A percentile compares a stretch with the other conserved stretches of the same genome.
Conservation (phyloP, 139 green algal species). For the Haematococcus lacustris region DNA sequence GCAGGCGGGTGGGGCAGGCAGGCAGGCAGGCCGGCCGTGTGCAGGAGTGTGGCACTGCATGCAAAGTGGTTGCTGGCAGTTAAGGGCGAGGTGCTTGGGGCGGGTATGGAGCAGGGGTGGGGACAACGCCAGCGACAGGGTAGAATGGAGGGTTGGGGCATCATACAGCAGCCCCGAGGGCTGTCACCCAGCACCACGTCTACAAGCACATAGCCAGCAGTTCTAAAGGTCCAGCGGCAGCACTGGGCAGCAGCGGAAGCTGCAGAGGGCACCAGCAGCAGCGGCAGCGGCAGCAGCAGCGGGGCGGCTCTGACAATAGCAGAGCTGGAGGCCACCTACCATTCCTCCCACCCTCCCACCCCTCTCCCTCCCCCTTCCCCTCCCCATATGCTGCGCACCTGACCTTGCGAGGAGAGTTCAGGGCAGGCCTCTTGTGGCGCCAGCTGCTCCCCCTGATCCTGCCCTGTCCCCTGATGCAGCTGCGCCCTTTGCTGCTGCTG, state of each 20-base stretch:
- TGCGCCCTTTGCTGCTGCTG: conserved; percentile 5
- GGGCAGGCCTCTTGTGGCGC: neutral
- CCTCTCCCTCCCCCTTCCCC: neutral
- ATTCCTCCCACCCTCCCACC: neutral
- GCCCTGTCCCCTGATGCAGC: neutral
- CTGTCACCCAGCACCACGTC: no score
- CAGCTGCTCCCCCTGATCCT: conserved; percentile 3
- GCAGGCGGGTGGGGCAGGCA: no score
- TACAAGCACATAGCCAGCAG: no score
- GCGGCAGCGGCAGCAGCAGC: neutral
- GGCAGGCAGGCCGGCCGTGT: no score
- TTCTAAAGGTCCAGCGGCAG: no score
- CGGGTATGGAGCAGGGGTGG: no score
- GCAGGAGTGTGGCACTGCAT: neutral
- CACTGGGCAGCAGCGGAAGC: no score
- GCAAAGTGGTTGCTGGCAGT: neutral
- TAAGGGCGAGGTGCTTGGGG: neutral
- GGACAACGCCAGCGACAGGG: no score
- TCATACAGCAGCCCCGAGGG: no score
- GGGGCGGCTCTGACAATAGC: neutral
- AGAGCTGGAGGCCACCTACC: neutral
- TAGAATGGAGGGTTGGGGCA: no score
- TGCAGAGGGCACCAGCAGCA: neutral
- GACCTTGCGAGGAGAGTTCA: neutral
- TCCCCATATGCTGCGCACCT: neutral